Conservation (phyloP, 2,329 filamentous ascomycete genomes). For the Aspergillus sp. region DNA sequence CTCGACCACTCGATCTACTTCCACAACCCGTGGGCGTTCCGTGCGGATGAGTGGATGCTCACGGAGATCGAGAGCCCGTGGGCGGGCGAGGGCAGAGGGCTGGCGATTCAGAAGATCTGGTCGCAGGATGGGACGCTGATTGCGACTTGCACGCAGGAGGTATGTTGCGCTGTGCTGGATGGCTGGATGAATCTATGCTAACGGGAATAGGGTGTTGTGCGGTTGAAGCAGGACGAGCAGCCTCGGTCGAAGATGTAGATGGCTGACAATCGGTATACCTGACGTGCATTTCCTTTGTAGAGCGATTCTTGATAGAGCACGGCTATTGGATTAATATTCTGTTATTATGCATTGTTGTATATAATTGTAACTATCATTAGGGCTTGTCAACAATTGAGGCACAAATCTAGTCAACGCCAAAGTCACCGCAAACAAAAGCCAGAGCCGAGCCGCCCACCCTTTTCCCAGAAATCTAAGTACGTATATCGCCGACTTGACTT, state of each 20-base stretch:
- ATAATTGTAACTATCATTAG: too few species aligned
- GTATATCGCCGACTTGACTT: too few species aligned
- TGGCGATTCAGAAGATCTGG: slow-evolving; percentile 43
- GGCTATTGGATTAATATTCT: too few species aligned
- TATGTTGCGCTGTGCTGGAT: slow-evolving; percentile 16
- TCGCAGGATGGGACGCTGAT: slow-evolving; percentile 39
- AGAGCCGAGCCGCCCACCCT: slow-evolving; percentile 5
- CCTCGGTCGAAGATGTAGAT: slow-evolving; percentile 23
- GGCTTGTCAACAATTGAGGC: too few species aligned
- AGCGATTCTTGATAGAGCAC: slow-evolving; percentile 6
- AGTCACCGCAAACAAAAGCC: slow-evolving; percentile 1
- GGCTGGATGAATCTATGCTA: slow-evolving; percentile 5
- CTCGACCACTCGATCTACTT: slow-evolving; percentile 45
- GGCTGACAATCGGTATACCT: too few species aligned
- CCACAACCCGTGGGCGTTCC: slow-evolving; percentile 39
- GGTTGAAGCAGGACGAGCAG: slow-evolving; percentile 35
- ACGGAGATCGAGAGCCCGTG: slow-evolving; percentile 43
- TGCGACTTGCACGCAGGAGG: slow-evolving; percentile 44
- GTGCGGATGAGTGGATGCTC: slow-evolving; percentile 44
- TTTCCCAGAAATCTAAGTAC: slow-evolving; percentile 5
- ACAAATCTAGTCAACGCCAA: too few species aligned
- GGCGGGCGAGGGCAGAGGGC: slow-evolving; percentile 41
- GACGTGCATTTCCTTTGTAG: slow-evolving; percentile 4
- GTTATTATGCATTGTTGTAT: too few species aligned
- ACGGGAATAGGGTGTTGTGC: slow-evolving; percentile 33